phyloP scores from a whole-genome alignment of 2,329 filamentous ascomycete species.

The Colletotrichum sp. region DNA sequence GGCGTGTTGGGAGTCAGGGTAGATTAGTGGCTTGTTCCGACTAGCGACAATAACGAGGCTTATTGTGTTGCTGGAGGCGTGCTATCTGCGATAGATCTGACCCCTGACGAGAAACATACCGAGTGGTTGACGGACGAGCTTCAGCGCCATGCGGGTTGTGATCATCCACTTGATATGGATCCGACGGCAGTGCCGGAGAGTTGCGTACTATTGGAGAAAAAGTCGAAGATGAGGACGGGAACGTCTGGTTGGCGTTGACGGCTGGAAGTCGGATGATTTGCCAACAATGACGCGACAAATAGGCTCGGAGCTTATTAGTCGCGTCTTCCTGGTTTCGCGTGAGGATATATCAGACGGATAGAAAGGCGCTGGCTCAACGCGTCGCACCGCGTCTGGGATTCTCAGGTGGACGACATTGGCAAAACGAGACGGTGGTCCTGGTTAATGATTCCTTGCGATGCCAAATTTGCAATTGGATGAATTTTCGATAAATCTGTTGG shows the following conservation, averaged over 20 bases:
- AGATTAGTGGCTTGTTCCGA: not conserved
- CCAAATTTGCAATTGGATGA: not conserved
- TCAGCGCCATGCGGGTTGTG: not conserved
- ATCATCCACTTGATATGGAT: not conserved
- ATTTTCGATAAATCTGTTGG: not conserved
- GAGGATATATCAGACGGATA: not conserved
- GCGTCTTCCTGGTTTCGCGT: not conserved
- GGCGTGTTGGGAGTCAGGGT: not conserved
- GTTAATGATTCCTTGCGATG: fast-evolving
- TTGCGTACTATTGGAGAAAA: not conserved
- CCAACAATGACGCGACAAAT: not conserved
- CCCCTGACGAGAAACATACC: not conserved
- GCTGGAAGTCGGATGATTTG: not conserved
- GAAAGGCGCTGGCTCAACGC: not conserved
- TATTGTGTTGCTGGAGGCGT: not conserved
- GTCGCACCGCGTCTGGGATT: not conserved
- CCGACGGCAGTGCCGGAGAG: not conserved
- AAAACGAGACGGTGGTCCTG: not conserved
- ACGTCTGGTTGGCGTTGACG: not conserved
- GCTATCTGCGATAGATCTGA: not conserved
- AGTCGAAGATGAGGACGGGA: not conserved
- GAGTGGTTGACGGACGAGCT: not conserved
- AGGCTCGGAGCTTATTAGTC: not conserved
- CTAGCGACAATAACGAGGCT: not conserved
- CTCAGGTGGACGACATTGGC: not conserved